A percentile compares a stretch with the other conserved stretches of the same genome.
Evolutionary conservation across 768 basidiomycete species (phyloP).

Genomic region (Tricholoma saponaceum): DNA sequence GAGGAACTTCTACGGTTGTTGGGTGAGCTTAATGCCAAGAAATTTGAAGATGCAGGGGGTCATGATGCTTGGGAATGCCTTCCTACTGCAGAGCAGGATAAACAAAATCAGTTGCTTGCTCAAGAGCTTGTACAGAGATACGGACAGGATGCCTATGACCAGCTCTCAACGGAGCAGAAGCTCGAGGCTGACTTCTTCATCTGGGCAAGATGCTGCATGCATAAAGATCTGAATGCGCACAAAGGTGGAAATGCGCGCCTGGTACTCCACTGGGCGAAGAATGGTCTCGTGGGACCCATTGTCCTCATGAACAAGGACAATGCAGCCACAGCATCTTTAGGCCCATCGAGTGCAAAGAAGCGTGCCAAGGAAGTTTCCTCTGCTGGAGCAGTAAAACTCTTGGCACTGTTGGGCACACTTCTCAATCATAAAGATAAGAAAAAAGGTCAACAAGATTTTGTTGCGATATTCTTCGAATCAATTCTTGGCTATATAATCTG

Average conservation of each 20-base stretch:
- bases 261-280: neutral
- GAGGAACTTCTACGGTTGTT: constrained; percentile 16
- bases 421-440: constrained; percentile 36
- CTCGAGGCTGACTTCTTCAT: too few species aligned
- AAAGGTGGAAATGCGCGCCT: neutral
- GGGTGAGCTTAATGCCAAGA: constrained; percentile 13
- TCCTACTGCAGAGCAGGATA: constrained; percentile 15
- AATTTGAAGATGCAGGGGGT: constrained; percentile 22
- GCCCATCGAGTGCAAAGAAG: neutral
- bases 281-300: too few species aligned
- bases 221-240: neutral
- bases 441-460: constrained; percentile 24
- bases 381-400: constrained; percentile 22
- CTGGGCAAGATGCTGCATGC: too few species aligned
- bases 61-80: constrained; percentile 19
- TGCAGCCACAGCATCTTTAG: neutral
- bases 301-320: constrained; percentile 22
- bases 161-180: neutral
- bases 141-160: neutral
- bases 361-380: too few species aligned
- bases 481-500: constrained; percentile 7
- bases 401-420: constrained; percentile 23
- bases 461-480: constrained; percentile 16
- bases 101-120: neutral
- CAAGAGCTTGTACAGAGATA: neutral